These are phyloP conservation scores for Sutorius eximius DNA, from an alignment of 1,284 basidiomycete species.

Conservation along the genomic window DNA sequence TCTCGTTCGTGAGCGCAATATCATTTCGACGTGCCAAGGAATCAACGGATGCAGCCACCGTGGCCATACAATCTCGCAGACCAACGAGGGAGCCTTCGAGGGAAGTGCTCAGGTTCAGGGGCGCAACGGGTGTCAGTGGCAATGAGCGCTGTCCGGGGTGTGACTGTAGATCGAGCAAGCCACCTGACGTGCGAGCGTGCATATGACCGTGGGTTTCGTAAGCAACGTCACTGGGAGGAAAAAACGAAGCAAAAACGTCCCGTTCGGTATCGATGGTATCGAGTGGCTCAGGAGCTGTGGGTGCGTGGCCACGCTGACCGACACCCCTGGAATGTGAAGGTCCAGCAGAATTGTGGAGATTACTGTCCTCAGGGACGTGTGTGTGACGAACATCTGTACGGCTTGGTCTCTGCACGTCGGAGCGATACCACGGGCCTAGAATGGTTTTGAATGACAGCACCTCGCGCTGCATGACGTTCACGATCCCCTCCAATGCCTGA, in stretches of 20 bases:
- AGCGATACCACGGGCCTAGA: constrained; percentile 67
- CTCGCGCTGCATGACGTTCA: constrained; percentile 52
- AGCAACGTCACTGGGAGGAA: constrained; percentile 37
- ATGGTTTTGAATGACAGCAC: constrained; percentile 48
- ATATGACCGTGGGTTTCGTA: constrained; percentile 17
- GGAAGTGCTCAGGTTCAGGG: constrained; percentile 58
- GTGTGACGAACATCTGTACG: constrained; percentile 7
- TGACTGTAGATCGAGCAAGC: constrained; percentile 23
- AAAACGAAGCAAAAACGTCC: constrained; percentile 52
- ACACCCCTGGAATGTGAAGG: constrained; percentile 15
- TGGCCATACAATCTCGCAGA: constrained; percentile 59
- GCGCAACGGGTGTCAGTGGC: constrained; percentile 46
- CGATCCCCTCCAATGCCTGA: constrained; percentile 51
- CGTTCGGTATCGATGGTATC: constrained; percentile 22
- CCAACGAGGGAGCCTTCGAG: constrained; percentile 59
- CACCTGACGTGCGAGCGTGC: constrained; percentile 19
- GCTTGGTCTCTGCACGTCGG: constrained; percentile 20
- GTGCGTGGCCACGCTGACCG: constrained; percentile 18
- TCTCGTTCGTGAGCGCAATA: constrained; percentile 69
- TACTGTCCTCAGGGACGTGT: constrained; percentile 15
- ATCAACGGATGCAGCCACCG: constrained; percentile 61
- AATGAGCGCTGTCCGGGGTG: constrained; percentile 29
- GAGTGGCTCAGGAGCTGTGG: constrained; percentile 16
- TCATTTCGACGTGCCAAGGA: constrained; percentile 62
- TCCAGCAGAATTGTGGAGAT: constrained; percentile 12